Evolutionary conservation across 2,329 filamentous ascomycete genomes (phyloP), one percentile per base, ranked within the genome.

Genomic region (Thielaviopsis ethacetica): DNA sequence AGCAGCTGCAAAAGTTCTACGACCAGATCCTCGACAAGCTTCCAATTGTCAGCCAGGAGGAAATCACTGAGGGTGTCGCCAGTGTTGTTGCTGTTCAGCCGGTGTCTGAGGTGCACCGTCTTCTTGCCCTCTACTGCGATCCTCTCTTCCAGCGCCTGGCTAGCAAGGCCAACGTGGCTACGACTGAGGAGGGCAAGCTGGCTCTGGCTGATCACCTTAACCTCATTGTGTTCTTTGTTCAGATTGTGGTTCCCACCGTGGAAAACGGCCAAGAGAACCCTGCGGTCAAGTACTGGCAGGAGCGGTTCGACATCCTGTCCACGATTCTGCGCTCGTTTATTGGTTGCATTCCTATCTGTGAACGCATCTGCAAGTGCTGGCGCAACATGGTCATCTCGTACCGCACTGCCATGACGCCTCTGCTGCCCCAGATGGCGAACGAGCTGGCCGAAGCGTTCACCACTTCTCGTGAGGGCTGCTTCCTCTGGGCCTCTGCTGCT

Each of bases 341-440:
- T 62, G 76, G 80, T 65, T 96, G 91, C 65, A 79, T 84, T 15
- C 91, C 93, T 3, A 94, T 98, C 61, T 86, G 94, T 64, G 93
- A 98, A 74, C 81, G 91, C 50, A 82, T 98, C 26, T 97, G 91
- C 71, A 83, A 91, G 63, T 96, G 88, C 75, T 98, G 91, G 90
- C 83, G 94, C 63, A 87, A 91, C 69, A 96, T 97, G 88, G 82
- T 98, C 47, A 89, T 97, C 61, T 95, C 91, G 0, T 97, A 97
- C 71, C 83, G 93, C 64, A 93, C 86, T 1, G 86, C 86, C 56
- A 95, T 94, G 76, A 82, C 86, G 15, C 90, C 91, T 24, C 74
- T 98, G 53, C 78, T 98, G 52, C 86, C 87, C 0, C 80, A 83
- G 21, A 83, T 98, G 71, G 94, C 93, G 19, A 87, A 91, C 65